Evolutionary conservation across 2,329 filamentous ascomycete species (phyloP).

Genomic region (Neurospora sp.): DNA sequence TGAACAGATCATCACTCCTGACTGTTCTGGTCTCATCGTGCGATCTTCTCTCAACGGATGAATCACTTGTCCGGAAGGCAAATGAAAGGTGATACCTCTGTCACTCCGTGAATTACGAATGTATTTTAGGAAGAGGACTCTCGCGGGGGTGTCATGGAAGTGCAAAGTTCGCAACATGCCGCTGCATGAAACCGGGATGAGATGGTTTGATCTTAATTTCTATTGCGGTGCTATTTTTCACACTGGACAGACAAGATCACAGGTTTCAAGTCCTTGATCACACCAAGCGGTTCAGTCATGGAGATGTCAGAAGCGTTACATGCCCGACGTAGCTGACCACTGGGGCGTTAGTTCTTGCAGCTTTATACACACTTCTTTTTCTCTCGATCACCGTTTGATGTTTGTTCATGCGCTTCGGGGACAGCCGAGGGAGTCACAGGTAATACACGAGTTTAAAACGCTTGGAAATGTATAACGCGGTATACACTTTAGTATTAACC

Average conservation of each 20-base stretch:
- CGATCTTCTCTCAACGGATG: background rate
- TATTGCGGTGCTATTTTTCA: background rate
- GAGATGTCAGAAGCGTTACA: background rate
- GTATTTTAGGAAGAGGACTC: background rate
- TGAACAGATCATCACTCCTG: background rate
- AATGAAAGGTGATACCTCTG: background rate
- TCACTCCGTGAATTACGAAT: background rate
- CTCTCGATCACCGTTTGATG: background rate
- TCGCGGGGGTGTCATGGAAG: background rate
- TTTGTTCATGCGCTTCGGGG: background rate
- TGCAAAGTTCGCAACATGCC: background rate
- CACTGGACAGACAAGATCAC: background rate
- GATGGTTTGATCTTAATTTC: background rate
- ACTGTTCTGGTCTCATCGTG: background rate
- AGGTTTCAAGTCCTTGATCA: background rate
- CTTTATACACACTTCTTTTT: background rate
- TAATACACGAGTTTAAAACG: background rate
- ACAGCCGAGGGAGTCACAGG: background rate
- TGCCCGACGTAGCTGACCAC: background rate
- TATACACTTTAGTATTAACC: background rate
- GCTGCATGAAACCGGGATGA: background rate
- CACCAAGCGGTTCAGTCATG: background rate
- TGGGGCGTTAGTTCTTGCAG: background rate
- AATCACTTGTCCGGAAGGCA: background rate
- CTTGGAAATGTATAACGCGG: background rate